Conservation (phyloP, 805 yeast species). For the Yarrowia yakushimensis region DNA sequence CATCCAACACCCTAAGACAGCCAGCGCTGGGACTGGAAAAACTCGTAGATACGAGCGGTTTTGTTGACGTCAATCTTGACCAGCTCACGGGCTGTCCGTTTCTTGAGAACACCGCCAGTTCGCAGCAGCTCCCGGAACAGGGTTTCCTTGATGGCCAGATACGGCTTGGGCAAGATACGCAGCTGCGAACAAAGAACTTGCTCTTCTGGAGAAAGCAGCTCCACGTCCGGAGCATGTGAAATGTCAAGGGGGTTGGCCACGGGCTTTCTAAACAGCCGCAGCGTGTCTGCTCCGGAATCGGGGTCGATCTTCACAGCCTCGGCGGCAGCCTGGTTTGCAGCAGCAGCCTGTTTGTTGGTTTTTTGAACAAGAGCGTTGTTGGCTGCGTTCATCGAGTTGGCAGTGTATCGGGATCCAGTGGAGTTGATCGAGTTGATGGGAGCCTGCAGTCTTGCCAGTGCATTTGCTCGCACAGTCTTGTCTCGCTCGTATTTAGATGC, state of each 20-base stretch:
- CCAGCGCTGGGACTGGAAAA: slow-evolving; percentile 93
- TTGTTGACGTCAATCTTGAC: slow-evolving; percentile 82
- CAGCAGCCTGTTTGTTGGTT: slow-evolving; percentile 20
- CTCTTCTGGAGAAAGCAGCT: slow-evolving; percentile 81
- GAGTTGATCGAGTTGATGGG: slow-evolving; percentile 11
- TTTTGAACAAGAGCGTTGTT: slow-evolving; percentile 8
- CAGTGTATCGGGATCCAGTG: slow-evolving; percentile 25
- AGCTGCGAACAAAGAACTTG: slow-evolving; percentile 78
- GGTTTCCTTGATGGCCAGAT: slow-evolving; percentile 85
- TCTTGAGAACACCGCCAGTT: slow-evolving; percentile 78
- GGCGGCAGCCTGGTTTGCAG: slow-evolving; percentile 4
- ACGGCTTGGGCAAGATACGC: slow-evolving; percentile 88
- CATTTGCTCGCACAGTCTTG: slow-evolving; percentile 62
- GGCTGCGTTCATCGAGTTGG: slow-evolving; percentile 26
- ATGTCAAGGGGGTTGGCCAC: slow-evolving; percentile 40
- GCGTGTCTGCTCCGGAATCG: slow-evolving; percentile 10
- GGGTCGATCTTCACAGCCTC: slow-evolving; percentile 5
- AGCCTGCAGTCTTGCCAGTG: slow-evolving; percentile 49
- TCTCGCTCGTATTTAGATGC: slow-evolving; percentile 89
- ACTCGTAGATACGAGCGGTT: slow-evolving; percentile 85
- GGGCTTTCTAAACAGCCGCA: slow-evolving; percentile 35
- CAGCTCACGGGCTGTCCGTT: slow-evolving; percentile 79
- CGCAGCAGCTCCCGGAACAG: slow-evolving; percentile 82
- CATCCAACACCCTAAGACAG: slow-evolving; percentile 34
- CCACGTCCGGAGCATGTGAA: slow-evolving; percentile 72